These are phyloP conservation scores for Pisolithus tinctorius DNA, from an alignment of 768 basidiomycete genomes.

Conservation along the genomic window DNA sequence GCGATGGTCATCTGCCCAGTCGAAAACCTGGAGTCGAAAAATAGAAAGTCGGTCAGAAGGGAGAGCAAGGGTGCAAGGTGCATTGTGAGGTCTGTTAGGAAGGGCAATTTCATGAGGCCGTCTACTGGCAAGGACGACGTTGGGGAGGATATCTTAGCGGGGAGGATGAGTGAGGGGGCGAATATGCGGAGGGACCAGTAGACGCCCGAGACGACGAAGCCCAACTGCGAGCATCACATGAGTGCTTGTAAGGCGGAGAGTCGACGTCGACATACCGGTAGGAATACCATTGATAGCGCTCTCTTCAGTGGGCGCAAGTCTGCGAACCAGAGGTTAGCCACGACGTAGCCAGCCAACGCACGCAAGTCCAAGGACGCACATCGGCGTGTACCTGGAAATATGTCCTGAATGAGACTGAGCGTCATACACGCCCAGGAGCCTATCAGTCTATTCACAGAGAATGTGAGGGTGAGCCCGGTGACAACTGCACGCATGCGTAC, in stretches of 20 bases:
- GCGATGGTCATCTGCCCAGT: conserved; percentile 1
- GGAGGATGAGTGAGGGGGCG: conserved; percentile 51
- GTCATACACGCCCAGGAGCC: neutral
- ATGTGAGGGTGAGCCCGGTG: neutral
- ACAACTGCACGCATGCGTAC: neutral
- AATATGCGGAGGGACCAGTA: conserved; percentile 59
- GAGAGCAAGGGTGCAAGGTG: conserved; percentile 54
- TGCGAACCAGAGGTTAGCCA: neutral
- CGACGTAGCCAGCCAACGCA: neutral
- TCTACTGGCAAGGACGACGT: neutral
- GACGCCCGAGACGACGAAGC: conserved; percentile 41
- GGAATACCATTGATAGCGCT: neutral
- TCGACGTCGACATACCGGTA: neutral
- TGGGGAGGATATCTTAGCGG: conserved; percentile 7
- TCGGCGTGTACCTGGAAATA: neutral
- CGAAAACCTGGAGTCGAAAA: conserved; percentile 50
- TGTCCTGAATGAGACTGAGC: neutral
- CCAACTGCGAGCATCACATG: conserved; percentile 18
- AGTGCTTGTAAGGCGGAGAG: neutral
- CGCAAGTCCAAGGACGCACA: neutral
- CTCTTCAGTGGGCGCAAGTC: neutral
- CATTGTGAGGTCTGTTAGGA: conserved; percentile 52
- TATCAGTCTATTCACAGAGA: neutral
- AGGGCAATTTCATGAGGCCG: conserved; percentile 30
- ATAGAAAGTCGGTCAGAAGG: conserved; percentile 56